phyloP scores from a whole-genome alignment of 1,139 yeast genomes.

The Hansenula sp. region DNA sequence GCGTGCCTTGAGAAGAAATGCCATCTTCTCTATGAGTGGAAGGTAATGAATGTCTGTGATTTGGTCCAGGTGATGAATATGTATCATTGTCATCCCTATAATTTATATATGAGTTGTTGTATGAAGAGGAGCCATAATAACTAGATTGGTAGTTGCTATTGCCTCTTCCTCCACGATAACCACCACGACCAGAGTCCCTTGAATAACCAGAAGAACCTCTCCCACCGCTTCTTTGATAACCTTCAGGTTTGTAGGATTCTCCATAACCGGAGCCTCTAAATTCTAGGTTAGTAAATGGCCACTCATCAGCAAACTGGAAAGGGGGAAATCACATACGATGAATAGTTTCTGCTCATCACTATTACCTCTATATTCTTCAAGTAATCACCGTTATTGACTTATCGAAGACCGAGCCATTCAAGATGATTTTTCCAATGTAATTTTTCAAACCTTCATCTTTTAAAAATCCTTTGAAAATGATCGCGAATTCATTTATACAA shows the following conservation, averaged over 20 bases:
- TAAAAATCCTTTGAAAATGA: neutral
- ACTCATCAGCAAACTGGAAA: neutral
- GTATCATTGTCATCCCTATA: neutral
- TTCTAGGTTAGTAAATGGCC: neutral
- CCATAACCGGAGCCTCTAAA: neutral
- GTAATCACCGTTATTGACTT: too few relatives aligned
- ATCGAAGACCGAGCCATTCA: too few relatives aligned
- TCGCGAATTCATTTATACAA: too few relatives aligned
- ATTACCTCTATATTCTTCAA: too few relatives aligned
- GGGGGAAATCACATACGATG: constrained; percentile 4
- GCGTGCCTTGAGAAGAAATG: neutral
- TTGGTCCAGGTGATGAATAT: neutral
- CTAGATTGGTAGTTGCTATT: neutral
- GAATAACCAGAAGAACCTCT: neutral
- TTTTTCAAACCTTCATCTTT: neutral
- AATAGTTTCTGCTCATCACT: constrained; percentile 8
- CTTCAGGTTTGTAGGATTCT: neutral
- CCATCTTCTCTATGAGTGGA: neutral
- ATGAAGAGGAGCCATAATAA: neutral
- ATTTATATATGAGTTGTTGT: neutral
- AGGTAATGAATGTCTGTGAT: neutral
- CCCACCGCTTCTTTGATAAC: neutral
- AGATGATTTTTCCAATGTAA: too few relatives aligned
- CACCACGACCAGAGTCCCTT: constrained; percentile 4
- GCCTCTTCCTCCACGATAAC: constrained; percentile 1